A percentile compares a stretch with the other conserved stretches of the same genome.
Conservation (phyloP, 2,329 filamentous ascomycete genomes). For the Chrysoporthe puriensis region DNA sequence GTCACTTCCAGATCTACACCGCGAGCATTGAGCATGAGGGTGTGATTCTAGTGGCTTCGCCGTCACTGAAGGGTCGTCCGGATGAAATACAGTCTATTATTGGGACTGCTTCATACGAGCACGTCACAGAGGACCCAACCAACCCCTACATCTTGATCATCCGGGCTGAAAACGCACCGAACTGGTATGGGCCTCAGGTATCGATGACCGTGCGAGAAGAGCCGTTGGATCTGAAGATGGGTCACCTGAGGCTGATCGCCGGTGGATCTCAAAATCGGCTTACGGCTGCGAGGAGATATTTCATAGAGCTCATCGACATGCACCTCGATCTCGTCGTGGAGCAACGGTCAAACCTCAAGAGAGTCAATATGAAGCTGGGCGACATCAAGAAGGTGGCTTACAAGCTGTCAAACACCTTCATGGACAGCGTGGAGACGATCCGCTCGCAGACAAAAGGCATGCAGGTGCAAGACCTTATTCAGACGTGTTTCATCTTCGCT, state of each 20-base stretch:
- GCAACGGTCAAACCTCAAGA: conserved; percentile 88
- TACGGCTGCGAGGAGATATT: conserved; percentile 75
- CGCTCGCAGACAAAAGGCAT: conserved; percentile 80
- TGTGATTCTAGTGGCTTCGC: conserved; percentile 83
- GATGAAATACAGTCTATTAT: conserved; percentile 86
- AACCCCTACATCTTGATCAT: conserved; percentile 87
- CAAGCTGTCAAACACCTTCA: conserved; percentile 95
- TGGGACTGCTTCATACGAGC: conserved; percentile 64
- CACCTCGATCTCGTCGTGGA: conserved; percentile 90
- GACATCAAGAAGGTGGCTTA: conserved; percentile 96
- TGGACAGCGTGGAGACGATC: conserved; percentile 97
- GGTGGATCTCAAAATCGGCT: conserved; percentile 82
- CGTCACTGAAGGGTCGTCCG: conserved; percentile 72
- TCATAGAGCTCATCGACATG: conserved; percentile 78
- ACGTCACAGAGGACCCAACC: conserved; percentile 69
- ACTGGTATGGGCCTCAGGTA: conserved; percentile 81
- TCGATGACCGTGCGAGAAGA: conserved; percentile 74
- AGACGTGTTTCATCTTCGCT: conserved; percentile 98
- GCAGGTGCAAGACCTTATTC: conserved; percentile 92
- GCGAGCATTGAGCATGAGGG: conserved; percentile 72
- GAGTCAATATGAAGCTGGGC: conserved; percentile 87
- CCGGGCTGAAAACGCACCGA: conserved; percentile 75
- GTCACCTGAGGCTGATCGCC: conserved; percentile 85
- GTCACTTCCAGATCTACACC: conserved; percentile 85
- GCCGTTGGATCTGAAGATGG: conserved; percentile 81